Evolutionary conservation across 495 filamentous ascomycete genomes (phyloP), one percentile per base, ranked within the genome.

Genomic region (Penicillium samsonianum): DNA sequence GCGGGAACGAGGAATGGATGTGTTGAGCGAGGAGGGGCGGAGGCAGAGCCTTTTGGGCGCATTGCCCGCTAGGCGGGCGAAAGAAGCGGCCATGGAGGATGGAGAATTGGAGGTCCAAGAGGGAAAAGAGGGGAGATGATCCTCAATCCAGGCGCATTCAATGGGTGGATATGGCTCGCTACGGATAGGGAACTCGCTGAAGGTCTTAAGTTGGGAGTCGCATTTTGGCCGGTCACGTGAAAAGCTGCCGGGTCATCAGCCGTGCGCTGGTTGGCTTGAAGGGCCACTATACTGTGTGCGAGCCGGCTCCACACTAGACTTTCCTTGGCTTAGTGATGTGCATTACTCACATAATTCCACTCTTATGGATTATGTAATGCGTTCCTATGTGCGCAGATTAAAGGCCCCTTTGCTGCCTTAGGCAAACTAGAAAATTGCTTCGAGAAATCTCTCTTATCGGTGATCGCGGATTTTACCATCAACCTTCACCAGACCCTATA

Each of bases 1-100:
- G 62, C 90, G 84, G 57, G 74, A 72, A 60, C 71, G 68, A 67
- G 73, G 67, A 61, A 74, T 62, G 51, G 69, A 62, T 55, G 70
- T 73, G 69, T 72, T 72, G 62, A 68, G 50, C 44, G 72, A 53
- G 59, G 77, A 80, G 73, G 78, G 74, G 73, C 76, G 78, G 63
- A 82, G 74, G 65, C 78, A 85, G 55, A 89, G 80, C 67, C 84
- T 84, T 78, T 86, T 87, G 68, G 82, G 79, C 70, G 81, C 78
- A 75, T 78, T 80, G 71, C 81, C 73, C 70, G 78, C 80, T 53
- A 89, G 75, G 72, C 87, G 87, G 68, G 82, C 71, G 71, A 90
- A 80, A 26, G 84, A 75, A 57, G 79, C 81, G 70, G 87, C 82
- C 87, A 90, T 90, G 73, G 74, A 72, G 74, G 62, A 64, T 50